These are phyloP conservation scores for Hypoxylon subgilvum DNA, from an alignment of 495 filamentous ascomycete genomes.

Conservation along the genomic window DNA sequence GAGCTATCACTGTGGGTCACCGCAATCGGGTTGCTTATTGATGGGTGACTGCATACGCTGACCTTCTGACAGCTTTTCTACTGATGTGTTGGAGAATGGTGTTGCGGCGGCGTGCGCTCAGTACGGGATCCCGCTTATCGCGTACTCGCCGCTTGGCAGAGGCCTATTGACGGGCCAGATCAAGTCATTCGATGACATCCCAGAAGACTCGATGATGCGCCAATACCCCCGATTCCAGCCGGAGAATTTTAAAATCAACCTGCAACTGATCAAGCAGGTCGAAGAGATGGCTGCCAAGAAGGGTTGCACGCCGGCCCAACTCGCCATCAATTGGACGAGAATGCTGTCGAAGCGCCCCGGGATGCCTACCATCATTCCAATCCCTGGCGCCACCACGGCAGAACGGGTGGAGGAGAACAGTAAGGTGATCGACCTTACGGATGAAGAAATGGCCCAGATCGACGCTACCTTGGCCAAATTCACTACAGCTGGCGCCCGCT, in stretches of 20 bases:
- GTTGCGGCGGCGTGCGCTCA: conserved; percentile 73
- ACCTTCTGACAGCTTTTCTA: conserved; percentile 43
- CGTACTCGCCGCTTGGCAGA: conserved; percentile 45
- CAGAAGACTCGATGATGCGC: conserved; percentile 66
- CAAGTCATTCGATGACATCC: conserved; percentile 46
- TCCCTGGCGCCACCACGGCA: conserved; percentile 71
- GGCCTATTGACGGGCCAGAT: conserved; percentile 65
- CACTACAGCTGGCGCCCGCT: conserved; percentile 5
- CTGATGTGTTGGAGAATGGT: conserved; percentile 65
- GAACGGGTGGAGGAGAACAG: conserved; percentile 59
- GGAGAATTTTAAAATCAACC: conserved; percentile 73
- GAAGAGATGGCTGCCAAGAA: conserved; percentile 72
- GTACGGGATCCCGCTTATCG: conserved; percentile 74
- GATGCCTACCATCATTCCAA: conserved; percentile 75
- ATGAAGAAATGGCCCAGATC: conserved; percentile 58
- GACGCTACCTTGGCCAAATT: conserved; percentile 48
- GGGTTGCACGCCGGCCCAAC: conserved; percentile 72
- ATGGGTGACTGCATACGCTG: conserved; percentile 68
- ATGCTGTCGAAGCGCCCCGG: conserved; percentile 56
- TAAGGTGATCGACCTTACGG: conserved; percentile 49
- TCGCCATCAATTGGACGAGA: conserved; percentile 76
- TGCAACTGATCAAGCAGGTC: conserved; percentile 71
- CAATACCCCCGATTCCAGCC: conserved; percentile 70
- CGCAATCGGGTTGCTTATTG: neutral
- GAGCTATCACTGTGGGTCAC: conserved; percentile 70